Conservation (phyloP, 768 basidiomycete genomes). For the Galerina sulciceps region DNA sequence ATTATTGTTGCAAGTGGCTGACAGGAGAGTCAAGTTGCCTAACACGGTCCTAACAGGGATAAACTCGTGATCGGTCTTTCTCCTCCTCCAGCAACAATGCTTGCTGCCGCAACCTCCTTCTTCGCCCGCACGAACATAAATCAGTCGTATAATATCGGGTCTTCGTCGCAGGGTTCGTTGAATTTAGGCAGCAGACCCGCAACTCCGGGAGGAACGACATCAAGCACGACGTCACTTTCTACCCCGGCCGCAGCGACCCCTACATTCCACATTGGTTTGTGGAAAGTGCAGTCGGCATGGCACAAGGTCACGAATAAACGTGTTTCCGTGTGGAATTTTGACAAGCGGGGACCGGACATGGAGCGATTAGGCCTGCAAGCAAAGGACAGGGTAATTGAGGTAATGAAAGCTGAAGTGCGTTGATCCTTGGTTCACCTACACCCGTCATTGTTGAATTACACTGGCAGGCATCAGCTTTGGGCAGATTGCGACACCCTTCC, state of each 20-base stretch:
- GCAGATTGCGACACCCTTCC: slow-evolving; percentile 89
- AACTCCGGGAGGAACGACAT: slow-evolving; percentile 41
- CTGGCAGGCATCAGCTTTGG: slow-evolving; percentile 77
- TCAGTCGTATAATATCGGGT: slow-evolving; percentile 75
- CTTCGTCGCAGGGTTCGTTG: slow-evolving; percentile 30
- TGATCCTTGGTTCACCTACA: slow-evolving; percentile 8
- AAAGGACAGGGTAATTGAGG: slow-evolving; percentile 78
- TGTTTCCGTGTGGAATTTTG: slow-evolving; percentile 91
- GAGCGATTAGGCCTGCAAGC: slow-evolving; percentile 67
- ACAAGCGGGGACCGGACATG: slow-evolving; percentile 79
- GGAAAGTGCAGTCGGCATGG: slow-evolving; percentile 85
- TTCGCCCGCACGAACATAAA: slow-evolving; percentile 82
- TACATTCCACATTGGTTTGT: slow-evolving; percentile 77
- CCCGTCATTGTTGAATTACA: background rate
- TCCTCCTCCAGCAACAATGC: slow-evolving; percentile 44
- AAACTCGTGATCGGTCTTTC: background rate
- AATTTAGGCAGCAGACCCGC: slow-evolving; percentile 41
- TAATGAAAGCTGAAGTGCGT: slow-evolving; percentile 88
- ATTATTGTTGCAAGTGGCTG: slow-evolving; percentile 13
- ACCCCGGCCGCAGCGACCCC: slow-evolving; percentile 50
- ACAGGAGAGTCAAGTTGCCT: background rate
- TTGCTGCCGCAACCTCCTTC: slow-evolving; percentile 84
- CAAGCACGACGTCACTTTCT: slow-evolving; percentile 25
- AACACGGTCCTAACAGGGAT: no score
- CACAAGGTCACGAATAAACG: slow-evolving; percentile 91